phyloP scores from a whole-genome alignment of 2,329 filamentous ascomycete genomes.

The Penicillium corylophilum region DNA sequence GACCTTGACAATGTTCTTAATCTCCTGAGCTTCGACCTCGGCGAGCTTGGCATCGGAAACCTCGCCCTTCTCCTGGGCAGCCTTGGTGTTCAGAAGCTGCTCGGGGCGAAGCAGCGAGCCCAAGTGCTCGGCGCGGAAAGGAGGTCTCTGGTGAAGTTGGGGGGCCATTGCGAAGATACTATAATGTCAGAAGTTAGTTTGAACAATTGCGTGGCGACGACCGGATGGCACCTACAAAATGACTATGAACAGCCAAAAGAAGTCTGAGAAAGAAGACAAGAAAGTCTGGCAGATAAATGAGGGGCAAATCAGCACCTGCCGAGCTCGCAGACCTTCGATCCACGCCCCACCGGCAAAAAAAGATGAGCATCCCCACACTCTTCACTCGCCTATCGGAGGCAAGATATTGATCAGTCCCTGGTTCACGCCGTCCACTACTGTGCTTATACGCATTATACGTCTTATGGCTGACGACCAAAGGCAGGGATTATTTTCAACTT shows the following conservation, averaged over 20 bases:
- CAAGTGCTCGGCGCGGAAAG: slow-evolving; percentile 71
- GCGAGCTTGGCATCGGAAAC: slow-evolving; percentile 56
- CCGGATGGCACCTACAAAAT: background rate
- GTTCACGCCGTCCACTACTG: background rate
- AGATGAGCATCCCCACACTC: slow-evolving; percentile 19
- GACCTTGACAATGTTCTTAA: slow-evolving; percentile 63
- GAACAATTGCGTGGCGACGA: too few species aligned
- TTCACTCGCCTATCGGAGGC: slow-evolving; percentile 6
- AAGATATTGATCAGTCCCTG: slow-evolving; percentile 2
- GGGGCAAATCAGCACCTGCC: slow-evolving; percentile 14
- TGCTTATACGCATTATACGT: background rate
- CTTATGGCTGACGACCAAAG: background rate
- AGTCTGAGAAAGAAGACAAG: slow-evolving; percentile 1
- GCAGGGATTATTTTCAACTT: background rate
- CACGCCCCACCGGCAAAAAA: slow-evolving; percentile 12
- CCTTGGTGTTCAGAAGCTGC: slow-evolving; percentile 60
- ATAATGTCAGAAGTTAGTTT: background rate
- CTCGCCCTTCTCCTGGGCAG: slow-evolving; percentile 56
- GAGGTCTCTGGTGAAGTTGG: slow-evolving; percentile 49
- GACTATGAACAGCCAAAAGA: background rate
- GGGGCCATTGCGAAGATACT: slow-evolving; percentile 28
- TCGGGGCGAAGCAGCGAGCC: slow-evolving; percentile 68
- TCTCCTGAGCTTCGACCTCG: slow-evolving; percentile 63
- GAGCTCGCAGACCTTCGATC: slow-evolving; percentile 5
- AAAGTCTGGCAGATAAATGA: slow-evolving; percentile 12